These are phyloP conservation scores for Neolentinus lepideus DNA, from an alignment of 1,284 basidiomycete species.

Conservation along the genomic window DNA sequence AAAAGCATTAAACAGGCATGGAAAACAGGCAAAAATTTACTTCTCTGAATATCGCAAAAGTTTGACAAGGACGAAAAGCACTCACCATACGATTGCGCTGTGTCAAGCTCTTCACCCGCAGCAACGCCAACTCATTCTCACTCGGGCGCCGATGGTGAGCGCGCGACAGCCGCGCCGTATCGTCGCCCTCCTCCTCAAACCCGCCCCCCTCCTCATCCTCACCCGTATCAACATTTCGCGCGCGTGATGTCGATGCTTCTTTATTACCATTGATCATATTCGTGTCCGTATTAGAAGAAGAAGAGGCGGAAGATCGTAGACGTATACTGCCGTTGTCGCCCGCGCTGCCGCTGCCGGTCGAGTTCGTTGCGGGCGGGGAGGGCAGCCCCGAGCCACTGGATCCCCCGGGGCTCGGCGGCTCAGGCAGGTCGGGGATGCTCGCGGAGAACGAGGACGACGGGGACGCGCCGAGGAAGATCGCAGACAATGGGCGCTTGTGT, in stretches of 20 bases:
- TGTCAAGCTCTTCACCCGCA: slow-evolving; percentile 60
- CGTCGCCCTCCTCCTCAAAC: slow-evolving; percentile 44
- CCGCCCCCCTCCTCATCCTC: slow-evolving; percentile 31
- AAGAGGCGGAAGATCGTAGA: slow-evolving; percentile 24
- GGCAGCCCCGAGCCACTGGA: slow-evolving; percentile 58
- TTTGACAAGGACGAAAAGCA: slow-evolving; percentile 9
- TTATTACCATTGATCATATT: slow-evolving; percentile 27
- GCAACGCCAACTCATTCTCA: slow-evolving; percentile 51
- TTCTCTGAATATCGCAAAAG: slow-evolving; percentile 7
- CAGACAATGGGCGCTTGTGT: slow-evolving; percentile 28
- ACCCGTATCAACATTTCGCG: slow-evolving; percentile 25
- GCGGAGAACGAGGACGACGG: slow-evolving; percentile 20
- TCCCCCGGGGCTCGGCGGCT: slow-evolving; percentile 54
- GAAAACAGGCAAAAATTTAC: slow-evolving; percentile 8
- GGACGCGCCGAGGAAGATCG: slow-evolving; percentile 35
- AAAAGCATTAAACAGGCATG: slow-evolving; percentile 7
- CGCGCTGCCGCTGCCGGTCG: slow-evolving; percentile 70
- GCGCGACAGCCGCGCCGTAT: slow-evolving; percentile 49
- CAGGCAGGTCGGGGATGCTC: slow-evolving; percentile 55
- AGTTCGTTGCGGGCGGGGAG: slow-evolving; percentile 74
- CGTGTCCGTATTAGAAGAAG: slow-evolving; percentile 18
- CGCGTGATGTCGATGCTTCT: slow-evolving; percentile 18
- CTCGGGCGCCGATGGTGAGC: slow-evolving; percentile 32
- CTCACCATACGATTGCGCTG: slow-evolving; percentile 66
- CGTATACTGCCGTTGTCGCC: slow-evolving; percentile 49